A percentile compares a stretch with the other conserved stretches of the same genome.
Evolutionary conservation across 1,139 yeast genomes (phyloP).

Genomic region (Trichomonascaceae sp.): DNA sequence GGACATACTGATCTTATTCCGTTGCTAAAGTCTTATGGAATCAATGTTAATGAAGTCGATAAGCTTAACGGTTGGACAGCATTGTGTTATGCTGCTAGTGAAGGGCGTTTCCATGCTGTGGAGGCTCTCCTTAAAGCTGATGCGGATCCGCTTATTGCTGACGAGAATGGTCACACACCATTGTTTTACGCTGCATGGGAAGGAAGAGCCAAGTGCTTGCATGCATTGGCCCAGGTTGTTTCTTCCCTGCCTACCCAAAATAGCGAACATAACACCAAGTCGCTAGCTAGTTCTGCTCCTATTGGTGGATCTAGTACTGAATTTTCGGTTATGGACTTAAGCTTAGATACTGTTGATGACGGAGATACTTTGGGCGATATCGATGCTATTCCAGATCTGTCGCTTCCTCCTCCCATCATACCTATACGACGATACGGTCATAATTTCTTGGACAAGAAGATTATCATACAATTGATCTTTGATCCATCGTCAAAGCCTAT

Average conservation of each 20-base stretch:
- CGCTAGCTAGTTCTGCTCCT: constrained; percentile 3
- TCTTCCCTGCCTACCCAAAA: constrained; percentile 6
- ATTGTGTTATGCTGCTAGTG: constrained; percentile 80
- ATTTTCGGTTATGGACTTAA: constrained; percentile 5
- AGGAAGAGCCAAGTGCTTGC: constrained; percentile 76
- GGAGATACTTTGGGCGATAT: constrained; percentile 33
- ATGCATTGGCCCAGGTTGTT: constrained; percentile 44
- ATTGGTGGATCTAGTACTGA: neutral
- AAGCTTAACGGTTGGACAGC: constrained; percentile 93
- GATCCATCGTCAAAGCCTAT: constrained; percentile 45
- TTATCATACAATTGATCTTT: constrained; percentile 68
- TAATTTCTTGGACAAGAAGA: constrained; percentile 78
- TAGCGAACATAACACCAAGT: constrained; percentile 2
- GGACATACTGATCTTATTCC: constrained; percentile 70
- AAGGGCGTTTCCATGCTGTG: constrained; percentile 72
- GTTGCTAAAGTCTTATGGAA: constrained; percentile 63
- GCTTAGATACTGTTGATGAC: constrained; percentile 12
- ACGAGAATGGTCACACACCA: constrained; percentile 78
- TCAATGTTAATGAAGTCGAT: constrained; percentile 73
- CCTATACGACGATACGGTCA: constrained; percentile 94
- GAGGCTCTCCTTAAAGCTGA: constrained; percentile 64
- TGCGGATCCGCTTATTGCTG: constrained; percentile 67
- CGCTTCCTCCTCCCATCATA: constrained; percentile 91
- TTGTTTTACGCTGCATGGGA: constrained; percentile 90
- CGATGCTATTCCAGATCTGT: constrained; percentile 82